Percentiles rank a stretch among this genome's conserved stretches.
Conservation (phyloP, 306 rosid genomes). For the Pyrus bretschneideri region DNA sequence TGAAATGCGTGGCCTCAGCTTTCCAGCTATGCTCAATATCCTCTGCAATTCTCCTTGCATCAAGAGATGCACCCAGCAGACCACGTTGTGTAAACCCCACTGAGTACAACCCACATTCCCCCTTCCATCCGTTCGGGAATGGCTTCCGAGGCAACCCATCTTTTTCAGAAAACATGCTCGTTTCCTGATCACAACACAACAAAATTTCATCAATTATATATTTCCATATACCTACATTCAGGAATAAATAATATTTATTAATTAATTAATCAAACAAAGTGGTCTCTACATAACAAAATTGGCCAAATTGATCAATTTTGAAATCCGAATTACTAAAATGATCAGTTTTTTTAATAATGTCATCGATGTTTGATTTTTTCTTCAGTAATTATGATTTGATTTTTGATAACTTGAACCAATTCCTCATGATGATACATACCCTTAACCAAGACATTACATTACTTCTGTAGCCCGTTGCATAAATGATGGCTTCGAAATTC, state of each 20-base stretch:
- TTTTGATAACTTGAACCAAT: neutral
- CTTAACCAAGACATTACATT: conserved; percentile 79
- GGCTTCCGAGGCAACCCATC: conserved; percentile 59
- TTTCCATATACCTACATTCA: neutral
- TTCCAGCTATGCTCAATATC: conserved; percentile 60
- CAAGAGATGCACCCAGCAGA: conserved; percentile 67
- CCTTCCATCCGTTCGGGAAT: conserved; percentile 86
- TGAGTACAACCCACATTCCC: conserved; percentile 59
- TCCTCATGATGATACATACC: conserved; percentile 20
- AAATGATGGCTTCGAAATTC: conserved; percentile 61
- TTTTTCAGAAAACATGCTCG: conserved; percentile 56
- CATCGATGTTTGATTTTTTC: neutral
- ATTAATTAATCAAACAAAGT: neutral
- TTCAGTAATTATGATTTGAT: neutral
- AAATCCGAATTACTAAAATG: too few species aligned
- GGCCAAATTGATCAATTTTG: too few species aligned
- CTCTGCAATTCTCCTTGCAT: conserved; percentile 68
- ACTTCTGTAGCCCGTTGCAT: conserved; percentile 82
- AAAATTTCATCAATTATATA: neutral
- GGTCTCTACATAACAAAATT: neutral
- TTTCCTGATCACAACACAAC: conserved; percentile 31
- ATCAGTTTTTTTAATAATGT: too few species aligned
- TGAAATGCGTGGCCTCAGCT: conserved; percentile 25
- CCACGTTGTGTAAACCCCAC: conserved; percentile 88
- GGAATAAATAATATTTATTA: neutral